A percentile compares a stretch with the other conserved stretches of the same genome.
phyloP scores from a whole-genome alignment of 176 grass and related monocot species.

The Carex pumila region DNA sequence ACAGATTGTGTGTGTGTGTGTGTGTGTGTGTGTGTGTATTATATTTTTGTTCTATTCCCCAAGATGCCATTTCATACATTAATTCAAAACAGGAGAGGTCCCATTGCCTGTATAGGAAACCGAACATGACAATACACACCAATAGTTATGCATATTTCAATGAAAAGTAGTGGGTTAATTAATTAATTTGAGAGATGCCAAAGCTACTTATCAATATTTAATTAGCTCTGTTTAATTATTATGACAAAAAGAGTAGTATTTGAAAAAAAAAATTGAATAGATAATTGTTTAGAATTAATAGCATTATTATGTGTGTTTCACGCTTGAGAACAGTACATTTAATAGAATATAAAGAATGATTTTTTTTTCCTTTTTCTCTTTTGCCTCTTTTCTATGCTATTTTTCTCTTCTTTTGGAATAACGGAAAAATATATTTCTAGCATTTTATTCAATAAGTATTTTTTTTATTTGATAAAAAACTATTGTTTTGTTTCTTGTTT shows the following conservation, averaged over 20 bases:
- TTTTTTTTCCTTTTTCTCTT: no score
- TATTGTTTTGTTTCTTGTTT: neutral
- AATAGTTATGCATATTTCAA: neutral
- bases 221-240: neutral
- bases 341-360: no score
- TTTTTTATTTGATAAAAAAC: neutral
- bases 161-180: neutral
- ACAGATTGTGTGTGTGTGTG: neutral
- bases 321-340: no score
- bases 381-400: no score
- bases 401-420: neutral
- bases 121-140: slow-evolving; percentile 16
- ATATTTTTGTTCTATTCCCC: neutral
- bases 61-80: slow-evolving; percentile 2
- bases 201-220: neutral
- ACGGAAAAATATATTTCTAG: no score
- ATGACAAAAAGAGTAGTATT: neutral
- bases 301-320: neutral
- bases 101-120: slow-evolving; percentile 6
- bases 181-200: neutral
- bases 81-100: slow-evolving; percentile 19
- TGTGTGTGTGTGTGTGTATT: no score
- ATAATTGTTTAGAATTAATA: neutral
- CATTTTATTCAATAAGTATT: neutral
- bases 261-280: neutral